phyloP scores from a whole-genome alignment of 139 green algal species.

The Astrephomene gubernaculifera region DNA sequence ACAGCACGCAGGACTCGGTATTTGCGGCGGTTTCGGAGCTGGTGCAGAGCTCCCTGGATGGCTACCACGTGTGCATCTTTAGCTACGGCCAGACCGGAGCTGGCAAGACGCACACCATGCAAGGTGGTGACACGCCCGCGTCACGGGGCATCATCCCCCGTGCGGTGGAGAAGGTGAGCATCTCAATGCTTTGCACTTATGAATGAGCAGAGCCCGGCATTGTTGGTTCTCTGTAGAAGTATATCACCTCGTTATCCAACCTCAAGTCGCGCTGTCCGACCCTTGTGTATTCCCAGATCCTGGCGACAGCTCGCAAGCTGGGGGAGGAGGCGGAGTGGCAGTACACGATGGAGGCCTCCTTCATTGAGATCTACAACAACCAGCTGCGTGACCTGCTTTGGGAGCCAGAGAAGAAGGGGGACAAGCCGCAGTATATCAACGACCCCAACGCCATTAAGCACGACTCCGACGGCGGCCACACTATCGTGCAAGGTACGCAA shows the following conservation, averaged over 20 bases:
- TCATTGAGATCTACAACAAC: slow-evolving; percentile 83
- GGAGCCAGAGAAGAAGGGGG: background rate
- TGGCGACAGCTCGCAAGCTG: slow-evolving; percentile 69
- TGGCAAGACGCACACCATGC: slow-evolving; percentile 99
- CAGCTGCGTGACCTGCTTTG: slow-evolving; percentile 83
- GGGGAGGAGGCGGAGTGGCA: slow-evolving; percentile 83
- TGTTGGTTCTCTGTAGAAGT: background rate
- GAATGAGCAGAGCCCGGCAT: background rate
- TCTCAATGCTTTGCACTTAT: background rate
- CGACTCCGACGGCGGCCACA: slow-evolving; percentile 80
- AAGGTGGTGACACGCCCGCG: slow-evolving; percentile 63
- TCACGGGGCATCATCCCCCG: slow-evolving; percentile 91
- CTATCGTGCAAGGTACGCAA: slow-evolving; percentile 71
- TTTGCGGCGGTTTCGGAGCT: slow-evolving; percentile 94
- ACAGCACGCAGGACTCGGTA: slow-evolving; percentile 67
- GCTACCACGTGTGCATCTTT: slow-evolving; percentile 99
- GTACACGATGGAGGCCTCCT: slow-evolving; percentile 90
- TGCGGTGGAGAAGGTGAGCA: slow-evolving; percentile 79
- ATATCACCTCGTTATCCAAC: background rate
- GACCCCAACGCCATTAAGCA: slow-evolving; percentile 91
- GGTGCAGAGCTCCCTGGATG: slow-evolving; percentile 95
- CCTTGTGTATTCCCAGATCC: slow-evolving; percentile 63
- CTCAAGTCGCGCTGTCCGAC: too few species aligned
- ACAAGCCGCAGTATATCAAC: slow-evolving; percentile 58
- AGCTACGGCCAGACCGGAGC: slow-evolving; percentile 97